Evolutionary conservation across 805 yeast genomes (phyloP).

Genomic region (Candida nanaspora): DNA sequence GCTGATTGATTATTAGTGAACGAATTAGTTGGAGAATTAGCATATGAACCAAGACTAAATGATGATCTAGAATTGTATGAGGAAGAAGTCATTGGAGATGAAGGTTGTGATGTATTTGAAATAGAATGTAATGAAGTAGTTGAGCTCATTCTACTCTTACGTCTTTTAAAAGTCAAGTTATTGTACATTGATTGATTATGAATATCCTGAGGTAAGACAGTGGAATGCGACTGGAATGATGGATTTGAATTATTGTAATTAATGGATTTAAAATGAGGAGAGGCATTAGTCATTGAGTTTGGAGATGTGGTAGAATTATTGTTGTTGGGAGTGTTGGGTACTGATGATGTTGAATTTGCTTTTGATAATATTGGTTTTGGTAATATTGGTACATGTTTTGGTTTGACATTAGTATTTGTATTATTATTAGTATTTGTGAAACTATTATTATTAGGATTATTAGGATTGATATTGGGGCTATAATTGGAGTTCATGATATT

Average conservation of each 20-base stretch:
- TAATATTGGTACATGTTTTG: conserved; percentile 27
- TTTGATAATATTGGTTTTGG: conserved; percentile 21
- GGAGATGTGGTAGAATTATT: background rate
- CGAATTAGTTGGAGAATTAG: conserved; percentile 4
- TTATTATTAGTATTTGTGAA: background rate
- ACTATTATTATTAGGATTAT: background rate
- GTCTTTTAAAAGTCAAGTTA: conserved; percentile 21
- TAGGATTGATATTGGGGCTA: background rate
- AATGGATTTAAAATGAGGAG: background rate
- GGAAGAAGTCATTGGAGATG: conserved; percentile 17
- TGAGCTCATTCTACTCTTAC: conserved; percentile 20
- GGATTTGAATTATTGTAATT: no score
- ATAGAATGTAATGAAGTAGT: conserved; percentile 3
- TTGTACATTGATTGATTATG: conserved; percentile 20
- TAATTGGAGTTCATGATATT: background rate
- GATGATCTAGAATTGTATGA: background rate
- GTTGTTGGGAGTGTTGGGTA: conserved; percentile 14
- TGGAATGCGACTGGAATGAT: background rate
- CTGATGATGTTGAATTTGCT: conserved; percentile 15
- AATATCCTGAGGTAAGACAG: conserved; percentile 8
- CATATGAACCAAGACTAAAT: background rate
- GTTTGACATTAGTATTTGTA: background rate
- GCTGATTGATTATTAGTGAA: background rate
- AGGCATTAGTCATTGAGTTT: background rate
- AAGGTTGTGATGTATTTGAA: conserved; percentile 15